Evolutionary conservation across 306 rosid genomes (phyloP), one percentile per base, ranked within the genome.

Genomic region (Malus asiatica): DNA sequence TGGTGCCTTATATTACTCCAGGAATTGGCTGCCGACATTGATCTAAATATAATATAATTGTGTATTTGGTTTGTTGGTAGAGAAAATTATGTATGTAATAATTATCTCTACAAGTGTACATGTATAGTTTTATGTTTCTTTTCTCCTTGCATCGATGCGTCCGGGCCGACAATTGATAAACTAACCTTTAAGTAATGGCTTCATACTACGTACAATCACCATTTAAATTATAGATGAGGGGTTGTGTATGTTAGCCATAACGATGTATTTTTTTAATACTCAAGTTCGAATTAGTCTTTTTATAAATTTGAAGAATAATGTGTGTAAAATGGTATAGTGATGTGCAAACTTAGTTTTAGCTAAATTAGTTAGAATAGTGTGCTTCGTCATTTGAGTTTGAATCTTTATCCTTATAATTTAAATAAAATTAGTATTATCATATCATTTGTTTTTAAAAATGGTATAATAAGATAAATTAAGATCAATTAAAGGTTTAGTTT

Each of bases 101-200:
- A 51, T 51, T 18, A 51, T 51, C 20, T 51, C 20, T 51, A 16
- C 55, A 51, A 51, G 55, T 51, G 8, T 52, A 11, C 6, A 58
- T 58, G 62, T 58, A 15, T 15, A 15, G 55, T 48, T 48, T 48
- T 48, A 15, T 48, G 27, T 57, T 57, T 20, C 30, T 60, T 60
- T 4, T 60, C 29, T 60, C 16, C 30, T 1, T 23, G 32, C 65
- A 33, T 77, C 75, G 13, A 35, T 71, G 67, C 20, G 66, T 78
- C 78, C n/a, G 23, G 38, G 65, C 82, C 73, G 72, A 80, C 78
- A 84, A 63, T 68, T 64, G 63, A 68, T 70, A 33, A 76, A 69
- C 64, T 40, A 12, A 22, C 57, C 29, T 74, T 74, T 40, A 60
- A 65, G 59, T 38, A 58, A 58, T 1, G 63, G 15, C 63, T 58